Evolutionary conservation across 805 yeast species (phyloP).

Genomic region (Hermanozyma aechmeae): DNA sequence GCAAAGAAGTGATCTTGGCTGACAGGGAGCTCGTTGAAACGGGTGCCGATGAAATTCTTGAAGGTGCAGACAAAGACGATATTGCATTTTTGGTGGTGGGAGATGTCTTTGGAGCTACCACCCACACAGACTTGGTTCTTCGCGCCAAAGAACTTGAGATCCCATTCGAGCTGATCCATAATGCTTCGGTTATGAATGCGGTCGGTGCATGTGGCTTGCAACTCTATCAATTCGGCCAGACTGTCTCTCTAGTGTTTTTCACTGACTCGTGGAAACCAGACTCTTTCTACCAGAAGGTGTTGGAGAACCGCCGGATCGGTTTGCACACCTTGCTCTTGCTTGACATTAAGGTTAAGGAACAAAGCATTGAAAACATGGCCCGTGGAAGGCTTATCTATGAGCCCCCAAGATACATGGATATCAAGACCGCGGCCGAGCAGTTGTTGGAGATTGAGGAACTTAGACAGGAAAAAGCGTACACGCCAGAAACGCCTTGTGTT

Average conservation of each 20-base stretch:
- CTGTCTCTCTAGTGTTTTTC: slow-evolving; percentile 93
- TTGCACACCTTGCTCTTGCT: slow-evolving; percentile 81
- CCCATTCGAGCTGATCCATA: slow-evolving; percentile 75
- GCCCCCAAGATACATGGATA: slow-evolving; percentile 95
- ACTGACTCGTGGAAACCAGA: slow-evolving; percentile 96
- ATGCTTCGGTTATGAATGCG: slow-evolving; percentile 97
- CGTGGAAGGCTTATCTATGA: slow-evolving; percentile 87
- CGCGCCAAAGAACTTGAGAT: slow-evolving; percentile 84
- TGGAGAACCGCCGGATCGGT: slow-evolving; percentile 86
- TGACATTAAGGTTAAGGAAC: slow-evolving; percentile 95
- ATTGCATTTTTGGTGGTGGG: slow-evolving; percentile 95
- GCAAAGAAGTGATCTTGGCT: slow-evolving; percentile 76
- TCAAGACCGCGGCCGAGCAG: slow-evolving; percentile 82
- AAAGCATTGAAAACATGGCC: slow-evolving; percentile 88
- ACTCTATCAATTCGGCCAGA: slow-evolving; percentile 90
- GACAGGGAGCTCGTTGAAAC: slow-evolving; percentile 92
- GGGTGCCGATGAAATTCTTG: slow-evolving; percentile 76
- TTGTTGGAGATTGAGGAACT: slow-evolving; percentile 78
- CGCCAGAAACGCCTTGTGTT: slow-evolving; percentile 83
- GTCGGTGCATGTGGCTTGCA: slow-evolving; percentile 98
- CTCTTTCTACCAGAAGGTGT: slow-evolving; percentile 79
- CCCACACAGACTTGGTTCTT: slow-evolving; percentile 89
- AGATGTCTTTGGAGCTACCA: slow-evolving; percentile 96
- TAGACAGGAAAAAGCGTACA: slow-evolving; percentile 70
- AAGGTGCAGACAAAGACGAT: slow-evolving; percentile 69